These are phyloP conservation scores for Cryptococcus neoformans DNA, from an alignment of 1,284 basidiomycete species.

Conservation along the genomic window DNA sequence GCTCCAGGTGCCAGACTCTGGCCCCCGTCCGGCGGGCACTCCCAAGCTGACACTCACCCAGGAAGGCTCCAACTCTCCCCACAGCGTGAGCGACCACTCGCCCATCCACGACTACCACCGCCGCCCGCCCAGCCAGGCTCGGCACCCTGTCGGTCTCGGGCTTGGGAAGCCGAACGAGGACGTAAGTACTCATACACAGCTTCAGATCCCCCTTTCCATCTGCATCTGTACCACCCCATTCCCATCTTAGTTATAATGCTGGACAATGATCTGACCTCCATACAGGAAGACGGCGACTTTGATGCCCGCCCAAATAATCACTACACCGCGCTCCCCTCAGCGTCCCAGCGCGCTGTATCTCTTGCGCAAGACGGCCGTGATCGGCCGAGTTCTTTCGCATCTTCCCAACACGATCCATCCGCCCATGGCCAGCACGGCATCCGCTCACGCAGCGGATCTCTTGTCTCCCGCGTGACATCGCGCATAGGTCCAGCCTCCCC, in stretches of 20 bases:
- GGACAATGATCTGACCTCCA: background rate
- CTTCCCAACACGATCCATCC: background rate
- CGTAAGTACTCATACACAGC: background rate
- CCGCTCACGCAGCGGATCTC: constrained; percentile 19
- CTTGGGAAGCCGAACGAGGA: background rate
- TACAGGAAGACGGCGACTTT: background rate
- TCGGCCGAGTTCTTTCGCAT: constrained; percentile 10
- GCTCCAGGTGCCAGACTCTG: constrained; percentile 6
- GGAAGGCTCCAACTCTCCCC: constrained; percentile 29
- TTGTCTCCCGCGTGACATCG: constrained; percentile 20
- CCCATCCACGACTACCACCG: background rate
- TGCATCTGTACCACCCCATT: background rate
- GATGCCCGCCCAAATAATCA: background rate
- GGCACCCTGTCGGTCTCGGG: background rate
- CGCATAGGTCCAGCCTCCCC: constrained; percentile 4
- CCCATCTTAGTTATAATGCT: background rate
- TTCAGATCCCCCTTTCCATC: background rate
- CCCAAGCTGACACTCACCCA: constrained; percentile 36
- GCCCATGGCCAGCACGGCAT: background rate
- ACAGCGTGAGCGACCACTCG: constrained; percentile 22
- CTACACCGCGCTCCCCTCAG: background rate
- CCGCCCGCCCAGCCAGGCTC: background rate
- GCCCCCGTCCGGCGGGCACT: constrained; percentile 16
- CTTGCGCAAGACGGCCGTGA: background rate
- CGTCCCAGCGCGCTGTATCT: background rate